Percentiles rank a stretch among this genome's conserved stretches.
Conservation (phyloP, 2,329 filamentous ascomycete species). For the Exophiala phaeomuriformis region DNA sequence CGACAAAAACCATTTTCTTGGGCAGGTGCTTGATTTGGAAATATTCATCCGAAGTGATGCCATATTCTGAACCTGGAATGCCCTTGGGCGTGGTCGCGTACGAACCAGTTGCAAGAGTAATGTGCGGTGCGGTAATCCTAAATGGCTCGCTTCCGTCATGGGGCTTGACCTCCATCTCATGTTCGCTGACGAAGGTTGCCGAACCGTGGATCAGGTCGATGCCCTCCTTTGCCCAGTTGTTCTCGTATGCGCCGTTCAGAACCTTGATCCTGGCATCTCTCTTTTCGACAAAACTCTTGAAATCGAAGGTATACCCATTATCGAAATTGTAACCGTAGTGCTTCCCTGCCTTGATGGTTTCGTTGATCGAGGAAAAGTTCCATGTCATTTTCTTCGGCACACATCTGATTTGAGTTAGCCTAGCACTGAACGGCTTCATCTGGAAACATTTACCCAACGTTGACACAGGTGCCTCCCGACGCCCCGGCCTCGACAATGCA, state of each 20-base stretch:
- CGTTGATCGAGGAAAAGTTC: slow-evolving; percentile 46
- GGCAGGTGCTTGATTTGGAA: slow-evolving; percentile 47
- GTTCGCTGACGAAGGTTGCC: slow-evolving; percentile 40
- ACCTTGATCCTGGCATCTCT: slow-evolving; percentile 41
- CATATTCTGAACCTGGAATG: slow-evolving; percentile 42
- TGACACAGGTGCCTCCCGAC: slow-evolving; percentile 46
- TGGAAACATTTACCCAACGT: slow-evolving; percentile 41
- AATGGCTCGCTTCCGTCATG: slow-evolving; percentile 36
- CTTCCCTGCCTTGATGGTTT: slow-evolving; percentile 40
- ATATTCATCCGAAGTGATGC: slow-evolving; percentile 47
- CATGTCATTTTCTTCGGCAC: slow-evolving; percentile 49
- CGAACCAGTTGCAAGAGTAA: slow-evolving; percentile 44
- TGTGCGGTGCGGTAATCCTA: slow-evolving; percentile 41
- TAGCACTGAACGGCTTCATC: background rate
- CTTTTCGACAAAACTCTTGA: slow-evolving; percentile 42
- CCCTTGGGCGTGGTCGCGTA: slow-evolving; percentile 39
- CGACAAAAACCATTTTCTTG: slow-evolving; percentile 45
- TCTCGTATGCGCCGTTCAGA: slow-evolving; percentile 44
- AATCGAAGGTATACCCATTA: slow-evolving; percentile 38
- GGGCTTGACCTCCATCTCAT: slow-evolving; percentile 40
- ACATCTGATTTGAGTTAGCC: slow-evolving; percentile 34
- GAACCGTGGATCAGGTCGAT: slow-evolving; percentile 46
- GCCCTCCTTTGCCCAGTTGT: slow-evolving; percentile 44
- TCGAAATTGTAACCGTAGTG: slow-evolving; percentile 45
- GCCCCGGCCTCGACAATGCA: slow-evolving; percentile 45